phyloP scores from a whole-genome alignment of 2,329 filamentous ascomycete genomes.

The Curvularia sp. region DNA sequence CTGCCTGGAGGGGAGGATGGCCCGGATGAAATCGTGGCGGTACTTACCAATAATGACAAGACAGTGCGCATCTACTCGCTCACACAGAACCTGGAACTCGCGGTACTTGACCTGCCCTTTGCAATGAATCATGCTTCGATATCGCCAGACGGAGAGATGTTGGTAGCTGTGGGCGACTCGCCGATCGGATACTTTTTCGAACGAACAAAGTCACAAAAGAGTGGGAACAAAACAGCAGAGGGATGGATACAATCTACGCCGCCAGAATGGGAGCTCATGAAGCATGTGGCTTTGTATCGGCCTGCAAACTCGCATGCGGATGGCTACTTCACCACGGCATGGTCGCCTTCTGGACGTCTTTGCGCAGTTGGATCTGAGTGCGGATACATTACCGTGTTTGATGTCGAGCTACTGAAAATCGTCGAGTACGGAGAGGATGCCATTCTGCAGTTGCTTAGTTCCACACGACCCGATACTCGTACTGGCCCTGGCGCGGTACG shows the following conservation, averaged over 20 bases:
- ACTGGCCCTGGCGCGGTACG: constrained; percentile 77
- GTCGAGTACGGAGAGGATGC: constrained; percentile 62
- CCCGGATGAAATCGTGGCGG: constrained; percentile 69
- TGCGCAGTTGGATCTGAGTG: constrained; percentile 82
- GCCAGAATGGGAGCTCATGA: constrained; percentile 52
- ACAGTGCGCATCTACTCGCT: constrained; percentile 86
- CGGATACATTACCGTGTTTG: constrained; percentile 78
- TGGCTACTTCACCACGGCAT: constrained; percentile 79
- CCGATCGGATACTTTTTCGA: constrained; percentile 85
- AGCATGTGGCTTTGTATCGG: constrained; percentile 53
- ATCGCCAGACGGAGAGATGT: constrained; percentile 81
- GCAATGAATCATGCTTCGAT: constrained; percentile 94
- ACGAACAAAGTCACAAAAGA: constrained; percentile 52
- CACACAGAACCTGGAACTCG: constrained; percentile 69
- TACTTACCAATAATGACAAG: constrained; percentile 89
- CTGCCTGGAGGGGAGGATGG: constrained; percentile 50
- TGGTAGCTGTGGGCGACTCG: constrained; percentile 87
- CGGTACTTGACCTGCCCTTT: constrained; percentile 76
- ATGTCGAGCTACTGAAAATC: constrained; percentile 58
- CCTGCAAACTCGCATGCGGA: constrained; percentile 47
- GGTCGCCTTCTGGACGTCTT: constrained; percentile 73
- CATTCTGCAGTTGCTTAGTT: constrained; percentile 77
- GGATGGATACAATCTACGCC: constrained; percentile 29
- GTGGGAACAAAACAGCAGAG: constrained; percentile 34
- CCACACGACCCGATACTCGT: constrained; percentile 71